phyloP scores from a whole-genome alignment of 306 rosid species.

The Carpinus viminea region DNA sequence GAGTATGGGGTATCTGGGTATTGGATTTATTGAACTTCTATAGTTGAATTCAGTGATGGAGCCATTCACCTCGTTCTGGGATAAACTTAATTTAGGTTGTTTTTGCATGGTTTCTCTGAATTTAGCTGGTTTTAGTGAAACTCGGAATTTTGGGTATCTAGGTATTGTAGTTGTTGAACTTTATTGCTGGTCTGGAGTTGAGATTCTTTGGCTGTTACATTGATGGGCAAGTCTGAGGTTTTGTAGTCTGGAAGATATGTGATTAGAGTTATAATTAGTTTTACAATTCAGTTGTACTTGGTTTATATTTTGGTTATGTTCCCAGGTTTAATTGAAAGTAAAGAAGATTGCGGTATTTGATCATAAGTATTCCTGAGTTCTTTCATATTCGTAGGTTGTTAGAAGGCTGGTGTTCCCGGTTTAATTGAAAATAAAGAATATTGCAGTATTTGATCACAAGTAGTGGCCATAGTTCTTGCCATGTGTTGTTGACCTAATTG shows the following conservation, averaged over 20 bases:
- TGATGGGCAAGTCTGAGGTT: background rate
- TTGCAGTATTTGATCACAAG: too few species aligned
- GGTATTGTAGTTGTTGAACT: background rate
- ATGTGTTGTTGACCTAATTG: background rate
- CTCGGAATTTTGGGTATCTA: background rate
- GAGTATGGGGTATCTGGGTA: constrained; percentile 9
- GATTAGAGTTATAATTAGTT: background rate
- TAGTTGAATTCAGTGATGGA: background rate
- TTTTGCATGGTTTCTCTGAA: background rate
- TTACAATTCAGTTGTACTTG: background rate
- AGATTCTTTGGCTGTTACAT: background rate
- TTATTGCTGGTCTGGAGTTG: background rate
- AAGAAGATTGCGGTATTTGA: background rate
- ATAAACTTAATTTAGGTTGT: background rate
- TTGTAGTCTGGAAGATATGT: background rate
- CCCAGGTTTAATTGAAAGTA: background rate
- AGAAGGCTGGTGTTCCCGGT: background rate
- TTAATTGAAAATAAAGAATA: too few species aligned
- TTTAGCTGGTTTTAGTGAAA: background rate
- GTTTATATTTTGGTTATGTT: background rate
- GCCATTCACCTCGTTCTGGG: background rate
- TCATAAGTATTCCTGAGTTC: background rate
- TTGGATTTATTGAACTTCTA: background rate
- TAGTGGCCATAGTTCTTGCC: background rate
- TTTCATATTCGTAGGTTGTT: background rate